A percentile compares a stretch with the other conserved stretches of the same genome.
phyloP scores from a whole-genome alignment of 1,284 basidiomycete genomes.

The Meripilus lineatus region DNA sequence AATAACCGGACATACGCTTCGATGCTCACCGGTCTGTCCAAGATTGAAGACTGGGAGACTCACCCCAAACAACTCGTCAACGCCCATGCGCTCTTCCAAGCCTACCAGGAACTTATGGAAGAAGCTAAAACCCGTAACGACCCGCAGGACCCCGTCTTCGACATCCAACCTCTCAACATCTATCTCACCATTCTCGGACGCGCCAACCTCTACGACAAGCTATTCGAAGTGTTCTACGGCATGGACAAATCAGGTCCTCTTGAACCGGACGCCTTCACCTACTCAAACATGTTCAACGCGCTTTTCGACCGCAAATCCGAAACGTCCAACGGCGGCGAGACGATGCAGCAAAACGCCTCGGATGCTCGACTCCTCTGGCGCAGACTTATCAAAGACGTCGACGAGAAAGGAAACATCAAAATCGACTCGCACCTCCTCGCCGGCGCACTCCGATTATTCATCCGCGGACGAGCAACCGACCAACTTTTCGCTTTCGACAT shows the following conservation, averaged over 20 bases:
- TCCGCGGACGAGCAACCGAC: conserved; percentile 50
- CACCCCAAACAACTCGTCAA: conserved; percentile 55
- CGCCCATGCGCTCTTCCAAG: conserved; percentile 48
- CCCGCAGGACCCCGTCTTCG: conserved; percentile 40
- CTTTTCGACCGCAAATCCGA: conserved; percentile 28
- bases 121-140: conserved; percentile 43
- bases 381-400: conserved; percentile 47
- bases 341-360: conserved; percentile 27
- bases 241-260: conserved; percentile 54
- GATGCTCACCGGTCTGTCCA: conserved; percentile 55
- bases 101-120: conserved; percentile 33
- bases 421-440: conserved; percentile 50
- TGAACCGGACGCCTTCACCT: conserved; percentile 51
- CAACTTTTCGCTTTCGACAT: conserved; percentile 61
- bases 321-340: conserved; percentile 5
- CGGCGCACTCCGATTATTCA: conserved; percentile 46
- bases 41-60: conserved; percentile 51
- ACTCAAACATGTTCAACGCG: conserved; percentile 56
- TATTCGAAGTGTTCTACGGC: conserved; percentile 69
- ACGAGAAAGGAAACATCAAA: conserved; percentile 29
- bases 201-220: conserved; percentile 49
- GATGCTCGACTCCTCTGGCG: conserved; percentile 69
- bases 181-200: conserved; percentile 64
- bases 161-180: conserved; percentile 40
- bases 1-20: conserved; percentile 60